These are phyloP conservation scores for Candida sanyiensis DNA, from an alignment of 805 yeast genomes.

Conservation along the genomic window DNA sequence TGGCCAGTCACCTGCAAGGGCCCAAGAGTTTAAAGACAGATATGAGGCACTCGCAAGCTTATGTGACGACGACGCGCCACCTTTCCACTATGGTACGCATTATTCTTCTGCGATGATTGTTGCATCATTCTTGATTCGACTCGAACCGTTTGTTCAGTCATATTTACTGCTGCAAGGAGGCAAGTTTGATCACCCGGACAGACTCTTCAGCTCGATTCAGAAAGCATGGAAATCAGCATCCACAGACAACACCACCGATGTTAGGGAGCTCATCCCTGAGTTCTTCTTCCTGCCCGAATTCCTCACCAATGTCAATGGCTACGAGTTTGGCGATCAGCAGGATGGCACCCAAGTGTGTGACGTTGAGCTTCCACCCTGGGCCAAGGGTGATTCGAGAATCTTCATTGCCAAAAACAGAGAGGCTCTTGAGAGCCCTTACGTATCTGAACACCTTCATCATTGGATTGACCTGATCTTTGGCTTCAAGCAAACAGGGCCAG, in stretches of 20 bases:
- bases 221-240: slow-evolving; percentile 82
- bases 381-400: slow-evolving; percentile 65
- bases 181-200: slow-evolving; percentile 81
- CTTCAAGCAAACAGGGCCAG: slow-evolving; percentile 64
- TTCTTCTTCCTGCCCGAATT: slow-evolving; percentile 81
- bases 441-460: slow-evolving; percentile 64
- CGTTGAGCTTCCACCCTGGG: slow-evolving; percentile 81
- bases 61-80: slow-evolving; percentile 54
- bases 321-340: slow-evolving; percentile 68
- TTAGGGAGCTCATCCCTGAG: slow-evolving; percentile 82
- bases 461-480: slow-evolving; percentile 91
- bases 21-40: slow-evolving; percentile 59
- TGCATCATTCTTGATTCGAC: slow-evolving; percentile 67
- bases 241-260: slow-evolving; percentile 77
- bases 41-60: slow-evolving; percentile 65
- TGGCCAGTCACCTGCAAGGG: slow-evolving; percentile 63
- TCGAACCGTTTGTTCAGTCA: slow-evolving; percentile 77
- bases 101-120: slow-evolving; percentile 94
- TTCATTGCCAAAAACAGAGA: slow-evolving; percentile 73
- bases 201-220: slow-evolving; percentile 68
- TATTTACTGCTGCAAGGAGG: slow-evolving; percentile 81
- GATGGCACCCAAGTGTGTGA: slow-evolving; percentile 49
- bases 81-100: slow-evolving; percentile 91
- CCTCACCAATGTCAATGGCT: slow-evolving; percentile 55
- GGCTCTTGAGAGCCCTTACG: slow-evolving; percentile 80